phyloP scores from a whole-genome alignment of 306 rosid species.

The Fagus sylvatica region DNA sequence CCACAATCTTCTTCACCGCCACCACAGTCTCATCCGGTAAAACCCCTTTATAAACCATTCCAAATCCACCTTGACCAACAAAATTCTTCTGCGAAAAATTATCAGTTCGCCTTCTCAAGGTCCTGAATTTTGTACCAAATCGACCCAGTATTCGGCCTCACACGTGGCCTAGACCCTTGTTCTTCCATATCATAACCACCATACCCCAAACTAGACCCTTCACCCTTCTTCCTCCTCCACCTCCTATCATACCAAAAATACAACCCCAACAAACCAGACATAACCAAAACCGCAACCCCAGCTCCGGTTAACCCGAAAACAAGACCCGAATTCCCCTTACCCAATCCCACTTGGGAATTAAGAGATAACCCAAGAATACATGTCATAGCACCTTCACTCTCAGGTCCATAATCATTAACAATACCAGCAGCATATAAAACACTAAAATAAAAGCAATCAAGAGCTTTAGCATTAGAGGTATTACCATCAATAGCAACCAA shows the following conservation, averaged over 20 bases:
- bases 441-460: slow-evolving; percentile 53
- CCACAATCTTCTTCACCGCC: slow-evolving; percentile 76
- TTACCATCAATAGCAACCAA: slow-evolving; percentile 62
- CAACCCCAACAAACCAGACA: slow-evolving; percentile 57
- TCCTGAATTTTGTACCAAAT: slow-evolving; percentile 88
- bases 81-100: slow-evolving; percentile 77
- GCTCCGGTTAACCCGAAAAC: slow-evolving; percentile 80
- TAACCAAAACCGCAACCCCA: slow-evolving; percentile 56
- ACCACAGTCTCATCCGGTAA: slow-evolving; percentile 72
- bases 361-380: slow-evolving; percentile 58
- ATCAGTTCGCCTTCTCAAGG: slow-evolving; percentile 83
- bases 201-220: slow-evolving; percentile 27
- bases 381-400: slow-evolving; percentile 55
- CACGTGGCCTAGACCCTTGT: slow-evolving; percentile 57
- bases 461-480: slow-evolving; percentile 35
- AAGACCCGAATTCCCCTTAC: slow-evolving; percentile 49
- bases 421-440: slow-evolving; percentile 90
- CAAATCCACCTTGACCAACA: slow-evolving; percentile 92
- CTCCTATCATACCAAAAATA: slow-evolving; percentile 68
- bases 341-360: slow-evolving; percentile 35
- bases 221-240: slow-evolving; percentile 36
- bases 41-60: slow-evolving; percentile 76
- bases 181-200: slow-evolving; percentile 60
- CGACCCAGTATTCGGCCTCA: slow-evolving; percentile 84
- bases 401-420: slow-evolving; percentile 76